Conservation (phyloP, 805 yeast genomes). For the Teunomyces funiuensis region DNA sequence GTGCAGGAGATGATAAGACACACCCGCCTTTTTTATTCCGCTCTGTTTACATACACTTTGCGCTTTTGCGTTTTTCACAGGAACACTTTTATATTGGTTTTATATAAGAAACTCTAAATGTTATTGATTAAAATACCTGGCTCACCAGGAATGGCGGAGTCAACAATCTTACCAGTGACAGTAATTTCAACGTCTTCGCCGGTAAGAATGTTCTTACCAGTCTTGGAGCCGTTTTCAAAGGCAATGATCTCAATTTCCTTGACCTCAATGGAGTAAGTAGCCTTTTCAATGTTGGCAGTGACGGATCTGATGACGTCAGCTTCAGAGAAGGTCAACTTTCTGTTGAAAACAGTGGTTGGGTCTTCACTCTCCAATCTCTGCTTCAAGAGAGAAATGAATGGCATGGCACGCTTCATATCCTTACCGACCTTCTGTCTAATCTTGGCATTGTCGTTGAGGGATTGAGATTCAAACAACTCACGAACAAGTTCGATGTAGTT, state of each 20-base stretch:
- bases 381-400: conserved; percentile 84
- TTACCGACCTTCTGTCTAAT: conserved; percentile 69
- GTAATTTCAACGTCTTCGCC: conserved; percentile 70
- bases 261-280: conserved; percentile 58
- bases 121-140: conserved; percentile 85
- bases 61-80: not conserved
- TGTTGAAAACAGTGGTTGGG: conserved; percentile 79
- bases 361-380: conserved; percentile 71
- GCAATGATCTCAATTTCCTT: conserved; percentile 58
- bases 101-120: conserved; percentile 29
- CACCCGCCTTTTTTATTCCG: not conserved
- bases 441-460: conserved; percentile 62
- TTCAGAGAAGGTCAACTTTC: conserved; percentile 85
- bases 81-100: not conserved
- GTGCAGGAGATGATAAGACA: not conserved
- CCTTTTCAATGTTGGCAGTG: conserved; percentile 54
- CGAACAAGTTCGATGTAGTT: conserved; percentile 66
- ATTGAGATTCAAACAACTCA: conserved; percentile 63
- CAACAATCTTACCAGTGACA: conserved; percentile 66
- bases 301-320: conserved; percentile 59
- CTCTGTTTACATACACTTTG: not conserved
- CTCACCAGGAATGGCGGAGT: conserved; percentile 85
- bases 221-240: conserved; percentile 59
- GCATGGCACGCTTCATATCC: conserved; percentile 98
- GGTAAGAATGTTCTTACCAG: conserved; percentile 65